phyloP scores from a whole-genome alignment of 2,329 filamentous ascomycete species.

The Verticillium zaregamsianum region DNA sequence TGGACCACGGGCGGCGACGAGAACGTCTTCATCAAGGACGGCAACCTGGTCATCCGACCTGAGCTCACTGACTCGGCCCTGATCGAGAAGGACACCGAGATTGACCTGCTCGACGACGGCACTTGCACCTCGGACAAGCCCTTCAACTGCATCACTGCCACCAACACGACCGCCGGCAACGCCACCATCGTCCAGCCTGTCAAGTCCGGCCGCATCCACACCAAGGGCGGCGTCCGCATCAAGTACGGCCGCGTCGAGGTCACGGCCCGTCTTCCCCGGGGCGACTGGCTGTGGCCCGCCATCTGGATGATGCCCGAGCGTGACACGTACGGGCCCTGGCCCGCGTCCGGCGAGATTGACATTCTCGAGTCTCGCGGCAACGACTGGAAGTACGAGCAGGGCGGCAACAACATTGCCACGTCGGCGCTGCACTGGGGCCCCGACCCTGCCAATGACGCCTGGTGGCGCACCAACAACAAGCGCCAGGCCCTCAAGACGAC shows the following conservation, averaged over 20 bases:
- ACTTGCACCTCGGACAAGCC: conserved; percentile 59
- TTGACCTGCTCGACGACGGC: conserved; percentile 63
- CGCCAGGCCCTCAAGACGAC: conserved; percentile 70
- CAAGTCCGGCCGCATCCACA: conserved; percentile 74
- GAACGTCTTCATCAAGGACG: conserved; percentile 70
- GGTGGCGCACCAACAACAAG: conserved; percentile 82
- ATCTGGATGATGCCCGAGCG: conserved; percentile 83
- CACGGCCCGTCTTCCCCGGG: conserved; percentile 67
- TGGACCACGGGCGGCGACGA: conserved; percentile 67
- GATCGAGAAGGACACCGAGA: conserved; percentile 60
- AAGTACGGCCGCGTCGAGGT: conserved; percentile 82
- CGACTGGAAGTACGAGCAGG: conserved; percentile 70
- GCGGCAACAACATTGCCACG: conserved; percentile 76
- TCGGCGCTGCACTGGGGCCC: conserved; percentile 83
- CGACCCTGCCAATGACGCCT: conserved; percentile 65
- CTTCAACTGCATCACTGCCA: conserved; percentile 61
- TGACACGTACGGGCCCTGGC: conserved; percentile 72
- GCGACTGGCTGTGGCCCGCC: conserved; percentile 89
- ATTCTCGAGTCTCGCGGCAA: conserved; percentile 79
- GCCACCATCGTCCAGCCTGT: conserved; percentile 73
- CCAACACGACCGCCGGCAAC: conserved; percentile 68
- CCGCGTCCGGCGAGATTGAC: conserved; percentile 66
- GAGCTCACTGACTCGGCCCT: conserved; percentile 68
- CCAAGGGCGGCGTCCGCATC: conserved; percentile 64
- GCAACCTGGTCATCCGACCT: conserved; percentile 69